Evolutionary conservation across 805 yeast genomes (phyloP).

Genomic region (Clavispora phyllophila): DNA sequence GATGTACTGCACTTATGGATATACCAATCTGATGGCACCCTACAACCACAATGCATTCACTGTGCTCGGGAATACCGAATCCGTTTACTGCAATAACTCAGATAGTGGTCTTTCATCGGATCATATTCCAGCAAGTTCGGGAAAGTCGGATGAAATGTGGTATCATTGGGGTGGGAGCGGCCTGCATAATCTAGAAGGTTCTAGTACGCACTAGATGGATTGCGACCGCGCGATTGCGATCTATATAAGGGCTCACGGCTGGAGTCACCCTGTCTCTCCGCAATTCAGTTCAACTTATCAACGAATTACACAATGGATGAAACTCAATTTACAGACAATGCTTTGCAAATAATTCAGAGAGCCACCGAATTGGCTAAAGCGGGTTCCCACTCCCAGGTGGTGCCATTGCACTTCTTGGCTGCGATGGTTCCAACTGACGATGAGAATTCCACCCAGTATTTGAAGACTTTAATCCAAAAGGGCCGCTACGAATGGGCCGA

Average conservation of each 20-base stretch:
- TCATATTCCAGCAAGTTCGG: background rate
- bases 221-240: background rate
- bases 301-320: conserved; percentile 40
- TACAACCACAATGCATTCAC: too few relatives aligned
- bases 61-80: too few relatives aligned
- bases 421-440: conserved; percentile 75
- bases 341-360: conserved; percentile 70
- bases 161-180: background rate
- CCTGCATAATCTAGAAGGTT: conserved; percentile 13
- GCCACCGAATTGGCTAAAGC: conserved; percentile 82
- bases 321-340: conserved; percentile 90
- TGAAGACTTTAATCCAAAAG: conserved; percentile 77
- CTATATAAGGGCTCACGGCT: conserved; percentile 2
- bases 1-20: too few relatives aligned
- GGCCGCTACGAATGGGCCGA: conserved; percentile 84
- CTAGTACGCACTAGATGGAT: conserved; percentile 7
- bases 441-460: conserved; percentile 45
- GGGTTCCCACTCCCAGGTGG: conserved; percentile 74
- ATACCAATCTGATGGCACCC: too few relatives aligned
- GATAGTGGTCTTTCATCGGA: too few relatives aligned
- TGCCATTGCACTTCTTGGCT: conserved; percentile 87
- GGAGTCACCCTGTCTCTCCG: background rate
- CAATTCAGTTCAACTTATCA: background rate
- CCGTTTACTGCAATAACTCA: too few relatives aligned
- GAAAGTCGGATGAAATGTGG: background rate